Conservation (phyloP, 75 land plant species). For the Pinus tabuliformis region DNA sequence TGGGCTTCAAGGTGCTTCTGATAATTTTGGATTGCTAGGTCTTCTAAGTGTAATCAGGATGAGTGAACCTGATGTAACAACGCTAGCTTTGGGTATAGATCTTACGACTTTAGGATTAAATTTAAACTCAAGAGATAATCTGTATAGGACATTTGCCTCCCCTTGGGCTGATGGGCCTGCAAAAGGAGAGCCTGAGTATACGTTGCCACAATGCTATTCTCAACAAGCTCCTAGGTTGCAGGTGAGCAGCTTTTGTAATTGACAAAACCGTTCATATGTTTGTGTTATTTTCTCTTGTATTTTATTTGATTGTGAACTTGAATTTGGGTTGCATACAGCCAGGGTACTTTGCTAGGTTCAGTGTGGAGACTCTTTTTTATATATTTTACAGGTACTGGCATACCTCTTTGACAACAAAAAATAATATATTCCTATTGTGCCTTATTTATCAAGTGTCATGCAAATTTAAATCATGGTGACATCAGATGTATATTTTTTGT, state of each 20-base stretch:
- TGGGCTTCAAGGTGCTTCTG: constrained; percentile 16
- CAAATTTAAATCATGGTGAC: background rate
- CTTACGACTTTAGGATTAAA: constrained; percentile 55
- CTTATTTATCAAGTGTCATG: too few species aligned
- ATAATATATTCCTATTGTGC: background rate
- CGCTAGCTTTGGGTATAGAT: constrained; percentile 53
- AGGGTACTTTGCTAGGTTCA: constrained; percentile 36
- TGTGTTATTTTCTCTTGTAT: background rate
- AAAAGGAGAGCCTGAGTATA: constrained; percentile 57
- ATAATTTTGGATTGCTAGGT: constrained; percentile 50
- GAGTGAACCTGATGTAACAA: constrained; percentile 51
- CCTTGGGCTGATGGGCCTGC: constrained; percentile 59
- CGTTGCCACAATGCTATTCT: constrained; percentile 42
- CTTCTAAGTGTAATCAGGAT: constrained; percentile 50
- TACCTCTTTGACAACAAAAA: background rate
- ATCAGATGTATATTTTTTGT: background rate
- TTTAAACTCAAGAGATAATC: constrained; percentile 50
- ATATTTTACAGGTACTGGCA: constrained; percentile 49
- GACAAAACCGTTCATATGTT: background rate
- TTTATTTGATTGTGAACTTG: background rate
- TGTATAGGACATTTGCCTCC: constrained; percentile 56
- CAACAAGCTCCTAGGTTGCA: constrained; percentile 44
- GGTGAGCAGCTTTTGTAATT: constrained; percentile 14
- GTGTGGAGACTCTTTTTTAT: constrained; percentile 37
- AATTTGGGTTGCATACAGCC: constrained; percentile 25